phyloP scores from a whole-genome alignment of 2,329 filamentous ascomycete genomes.

The Ophiostoma tasmaniense region DNA sequence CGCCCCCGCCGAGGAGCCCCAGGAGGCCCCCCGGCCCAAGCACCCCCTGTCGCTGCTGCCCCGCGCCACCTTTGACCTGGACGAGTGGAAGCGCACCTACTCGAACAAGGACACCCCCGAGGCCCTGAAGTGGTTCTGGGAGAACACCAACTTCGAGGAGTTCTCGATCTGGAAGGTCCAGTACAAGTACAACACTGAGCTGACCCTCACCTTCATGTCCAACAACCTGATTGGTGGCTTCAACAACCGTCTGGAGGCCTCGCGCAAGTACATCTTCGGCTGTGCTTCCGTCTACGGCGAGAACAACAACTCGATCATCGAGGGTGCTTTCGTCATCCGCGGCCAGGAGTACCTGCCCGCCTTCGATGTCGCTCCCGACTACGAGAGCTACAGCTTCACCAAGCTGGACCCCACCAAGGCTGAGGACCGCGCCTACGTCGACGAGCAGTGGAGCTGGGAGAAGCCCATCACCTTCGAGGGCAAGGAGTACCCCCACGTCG shows the following conservation, averaged over 20 bases:
- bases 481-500: conserved; percentile 82
- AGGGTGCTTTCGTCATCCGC: conserved; percentile 90
- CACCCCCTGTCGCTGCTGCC: conserved; percentile 84
- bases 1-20: conserved; percentile 36
- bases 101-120: conserved; percentile 86
- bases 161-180: conserved; percentile 91
- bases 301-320: conserved; percentile 82
- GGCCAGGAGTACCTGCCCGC: conserved; percentile 78
- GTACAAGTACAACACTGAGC: conserved; percentile 99
- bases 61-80: conserved; percentile 71
- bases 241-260: conserved; percentile 92
- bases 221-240: conserved; percentile 98
- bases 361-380: conserved; percentile 95
- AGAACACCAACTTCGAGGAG: conserved; percentile 87
- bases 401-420: conserved; percentile 87
- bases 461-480: conserved; percentile 68
- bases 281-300: conserved; percentile 79
- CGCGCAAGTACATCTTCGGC: conserved; percentile 97
- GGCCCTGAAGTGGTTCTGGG: conserved; percentile 96
- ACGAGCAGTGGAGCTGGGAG: conserved; percentile 88
- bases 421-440: conserved; percentile 78
- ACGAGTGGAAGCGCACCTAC: conserved; percentile 99
- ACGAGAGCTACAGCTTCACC: conserved; percentile 90
- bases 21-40: conserved; percentile 72
- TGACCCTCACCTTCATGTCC: conserved; percentile 97